phyloP scores from a whole-genome alignment of 805 yeast genomes.

The Ascoidea rubescens region DNA sequence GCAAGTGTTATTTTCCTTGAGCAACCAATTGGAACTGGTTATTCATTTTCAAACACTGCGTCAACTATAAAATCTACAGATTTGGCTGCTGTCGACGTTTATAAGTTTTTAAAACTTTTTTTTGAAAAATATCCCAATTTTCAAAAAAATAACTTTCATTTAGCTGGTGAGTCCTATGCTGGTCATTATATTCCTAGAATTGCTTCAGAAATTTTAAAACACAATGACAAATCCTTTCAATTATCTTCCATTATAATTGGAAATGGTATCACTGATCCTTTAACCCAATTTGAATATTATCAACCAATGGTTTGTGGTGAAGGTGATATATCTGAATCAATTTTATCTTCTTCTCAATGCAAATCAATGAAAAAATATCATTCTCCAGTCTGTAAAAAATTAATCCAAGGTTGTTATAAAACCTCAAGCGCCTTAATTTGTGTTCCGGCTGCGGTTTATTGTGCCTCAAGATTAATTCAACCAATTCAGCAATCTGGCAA shows the following conservation, averaged over 20 bases:
- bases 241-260: conserved; percentile 78
- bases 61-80: conserved; percentile 49
- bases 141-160: conserved; percentile 44
- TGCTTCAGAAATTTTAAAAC: conserved; percentile 37
- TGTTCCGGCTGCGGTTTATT: conserved; percentile 82
- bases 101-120: conserved; percentile 70
- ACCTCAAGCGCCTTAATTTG: conserved; percentile 56
- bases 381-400: conserved; percentile 43
- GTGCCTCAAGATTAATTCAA: conserved; percentile 71
- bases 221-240: conserved; percentile 27
- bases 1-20: conserved; percentile 87
- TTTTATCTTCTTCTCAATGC: conserved; percentile 58
- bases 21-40: conserved; percentile 91
- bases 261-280: conserved; percentile 82
- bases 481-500: conserved; percentile 78
- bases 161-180: conserved; percentile 77
- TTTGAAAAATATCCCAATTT: conserved; percentile 74
- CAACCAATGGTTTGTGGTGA: conserved; percentile 91
- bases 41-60: conserved; percentile 55
- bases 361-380: conserved; percentile 43
- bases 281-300: conserved; percentile 64
- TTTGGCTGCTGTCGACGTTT: conserved; percentile 81
- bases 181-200: conserved; percentile 73
- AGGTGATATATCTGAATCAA: conserved; percentile 57
- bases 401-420: conserved; percentile 54